These are phyloP conservation scores for Diplodia intermedia DNA, from an alignment of 2,329 filamentous ascomycete species.

Conservation along the genomic window DNA sequence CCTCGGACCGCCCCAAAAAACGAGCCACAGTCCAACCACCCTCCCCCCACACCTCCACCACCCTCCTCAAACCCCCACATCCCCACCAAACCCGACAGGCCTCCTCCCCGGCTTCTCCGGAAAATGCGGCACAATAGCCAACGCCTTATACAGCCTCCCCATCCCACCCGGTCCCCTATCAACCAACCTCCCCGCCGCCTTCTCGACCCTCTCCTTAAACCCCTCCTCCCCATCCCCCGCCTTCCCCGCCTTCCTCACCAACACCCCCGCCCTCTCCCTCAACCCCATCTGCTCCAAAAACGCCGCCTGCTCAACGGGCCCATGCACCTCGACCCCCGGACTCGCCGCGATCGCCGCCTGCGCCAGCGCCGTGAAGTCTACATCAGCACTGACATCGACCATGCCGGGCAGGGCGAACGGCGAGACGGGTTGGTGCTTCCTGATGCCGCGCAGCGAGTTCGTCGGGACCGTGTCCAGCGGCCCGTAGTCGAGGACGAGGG, in stretches of 20 bases:
- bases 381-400: conserved; percentile 89
- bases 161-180: conserved; percentile 84
- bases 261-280: conserved; percentile 72
- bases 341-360: conserved; percentile 80
- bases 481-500: conserved; percentile 95
- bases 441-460: conserved; percentile 91
- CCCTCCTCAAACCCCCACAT: conserved; percentile 43
- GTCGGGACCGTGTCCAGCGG: conserved; percentile 77
- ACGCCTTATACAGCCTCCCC: conserved; percentile 92
- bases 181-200: conserved; percentile 81
- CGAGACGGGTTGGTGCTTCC: conserved; percentile 74
- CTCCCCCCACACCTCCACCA: neutral
- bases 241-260: conserved; percentile 57
- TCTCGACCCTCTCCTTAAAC: conserved; percentile 68
- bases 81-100: conserved; percentile 92
- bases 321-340: conserved; percentile 86
- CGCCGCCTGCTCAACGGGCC: conserved; percentile 82
- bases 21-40: neutral
- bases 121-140: conserved; percentile 78
- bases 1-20: too few relatives aligned
- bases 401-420: conserved; percentile 81
- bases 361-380: conserved; percentile 88
- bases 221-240: conserved; percentile 15
- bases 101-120: conserved; percentile 71
- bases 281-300: conserved; percentile 87